Evolutionary conservation across 1,284 basidiomycete species (phyloP).

Genomic region (Ganoderma sp.): DNA sequence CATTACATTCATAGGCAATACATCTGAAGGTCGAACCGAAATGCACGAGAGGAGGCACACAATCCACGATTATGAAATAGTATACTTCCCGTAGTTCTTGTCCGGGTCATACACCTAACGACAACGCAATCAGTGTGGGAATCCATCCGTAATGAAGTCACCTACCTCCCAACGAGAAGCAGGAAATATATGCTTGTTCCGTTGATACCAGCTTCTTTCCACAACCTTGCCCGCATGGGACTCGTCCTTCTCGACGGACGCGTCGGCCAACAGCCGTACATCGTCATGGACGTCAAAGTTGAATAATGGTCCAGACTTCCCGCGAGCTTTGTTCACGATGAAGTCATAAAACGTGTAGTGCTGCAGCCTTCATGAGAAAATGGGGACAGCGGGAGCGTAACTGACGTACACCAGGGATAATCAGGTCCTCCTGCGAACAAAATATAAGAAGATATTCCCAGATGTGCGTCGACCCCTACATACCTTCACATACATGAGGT

Average conservation of each 20-base stretch:
- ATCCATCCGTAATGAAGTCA: conserved; percentile 13
- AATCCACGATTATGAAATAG: conserved; percentile 58
- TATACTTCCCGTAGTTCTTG: conserved; percentile 90
- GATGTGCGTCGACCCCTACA: conserved; percentile 29
- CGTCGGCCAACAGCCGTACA: conserved; percentile 93
- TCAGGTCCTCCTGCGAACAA: conserved; percentile 81
- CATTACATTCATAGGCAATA: background rate
- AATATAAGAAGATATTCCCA: conserved; percentile 14
- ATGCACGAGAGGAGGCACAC: background rate
- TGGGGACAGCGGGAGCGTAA: conserved; percentile 50
- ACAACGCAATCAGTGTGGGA: background rate
- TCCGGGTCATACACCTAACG: conserved; percentile 86
- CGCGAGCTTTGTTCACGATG: conserved; percentile 96
- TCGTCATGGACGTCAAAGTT: conserved; percentile 99
- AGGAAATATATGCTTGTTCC: conserved; percentile 98
- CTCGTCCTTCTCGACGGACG: conserved; percentile 97
- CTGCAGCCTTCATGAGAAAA: conserved; percentile 48
- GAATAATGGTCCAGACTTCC: conserved; percentile 97
- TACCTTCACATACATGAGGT: conserved; percentile 98
- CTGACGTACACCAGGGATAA: conserved; percentile 75
- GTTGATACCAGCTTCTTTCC: conserved; percentile 93
- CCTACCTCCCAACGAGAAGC: conserved; percentile 92
- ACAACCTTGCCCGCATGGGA: conserved; percentile 99
- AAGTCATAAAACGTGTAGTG: conserved; percentile 99
- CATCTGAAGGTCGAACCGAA: background rate